Percentiles rank a stretch among this genome's conserved stretches.
Evolutionary conservation across 2,329 filamentous ascomycete genomes (phyloP).

Genomic region (Pseudocercospora musae): DNA sequence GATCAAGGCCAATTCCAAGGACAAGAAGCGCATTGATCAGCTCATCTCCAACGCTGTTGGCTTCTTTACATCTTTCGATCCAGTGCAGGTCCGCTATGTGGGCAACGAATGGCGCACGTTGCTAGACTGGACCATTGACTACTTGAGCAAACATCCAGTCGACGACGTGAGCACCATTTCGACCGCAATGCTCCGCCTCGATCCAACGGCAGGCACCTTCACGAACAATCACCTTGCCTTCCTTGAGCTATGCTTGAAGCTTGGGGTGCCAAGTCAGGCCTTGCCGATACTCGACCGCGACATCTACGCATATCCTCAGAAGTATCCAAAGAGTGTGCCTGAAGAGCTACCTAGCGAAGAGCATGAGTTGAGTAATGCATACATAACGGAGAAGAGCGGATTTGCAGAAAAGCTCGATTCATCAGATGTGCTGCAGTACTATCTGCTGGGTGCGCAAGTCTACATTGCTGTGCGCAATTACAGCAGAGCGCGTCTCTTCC

Average conservation of each 20-base stretch:
- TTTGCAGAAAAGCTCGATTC: constrained; percentile 54
- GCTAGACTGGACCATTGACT: constrained; percentile 36
- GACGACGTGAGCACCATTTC: constrained; percentile 37
- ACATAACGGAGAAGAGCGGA: constrained; percentile 58
- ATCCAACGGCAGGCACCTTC: constrained; percentile 64
- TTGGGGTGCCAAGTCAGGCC: constrained; percentile 53
- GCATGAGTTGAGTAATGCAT: constrained; percentile 49
- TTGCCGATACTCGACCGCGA: constrained; percentile 62
- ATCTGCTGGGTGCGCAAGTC: constrained; percentile 48
- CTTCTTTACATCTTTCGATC: constrained; percentile 51
- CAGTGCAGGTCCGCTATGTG: constrained; percentile 54
- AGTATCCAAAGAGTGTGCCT: constrained; percentile 34
- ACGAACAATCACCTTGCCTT: constrained; percentile 62
- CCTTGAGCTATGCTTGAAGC: constrained; percentile 55
- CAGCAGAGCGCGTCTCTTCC: constrained; percentile 44
- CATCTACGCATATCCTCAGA: constrained; percentile 62
- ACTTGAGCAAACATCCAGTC: constrained; percentile 5
- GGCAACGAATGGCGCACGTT: constrained; percentile 48
- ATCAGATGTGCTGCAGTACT: constrained; percentile 54
- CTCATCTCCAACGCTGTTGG: constrained; percentile 48
- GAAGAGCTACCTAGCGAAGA: constrained; percentile 42
- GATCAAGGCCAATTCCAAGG: constrained; percentile 19
- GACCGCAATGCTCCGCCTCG: constrained; percentile 61
- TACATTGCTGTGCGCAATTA: constrained; percentile 46
- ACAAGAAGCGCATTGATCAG: constrained; percentile 37